Evolutionary conservation across 495 filamentous ascomycete species (phyloP).

Genomic region (Ramalina intermedia): DNA sequence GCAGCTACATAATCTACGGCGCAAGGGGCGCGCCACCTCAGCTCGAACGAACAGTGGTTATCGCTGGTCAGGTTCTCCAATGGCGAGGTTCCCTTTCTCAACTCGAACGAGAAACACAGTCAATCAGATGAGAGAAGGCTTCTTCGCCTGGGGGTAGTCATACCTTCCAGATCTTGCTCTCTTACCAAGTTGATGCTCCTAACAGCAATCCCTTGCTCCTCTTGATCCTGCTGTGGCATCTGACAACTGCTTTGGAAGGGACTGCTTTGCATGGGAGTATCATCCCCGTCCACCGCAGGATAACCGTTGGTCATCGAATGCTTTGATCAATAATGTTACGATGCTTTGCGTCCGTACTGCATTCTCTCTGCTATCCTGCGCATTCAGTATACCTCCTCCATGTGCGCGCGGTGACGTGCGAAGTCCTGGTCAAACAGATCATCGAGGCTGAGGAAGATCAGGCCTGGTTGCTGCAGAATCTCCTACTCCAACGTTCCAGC

Average conservation of each 20-base stretch:
- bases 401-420: slow-evolving; percentile 68
- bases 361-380: no score
- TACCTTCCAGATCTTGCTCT: slow-evolving; percentile 72
- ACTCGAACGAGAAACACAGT: slow-evolving; percentile 30
- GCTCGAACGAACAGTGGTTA: no score
- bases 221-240: slow-evolving; percentile 35
- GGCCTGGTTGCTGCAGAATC: slow-evolving; percentile 57
- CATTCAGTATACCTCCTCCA: no score
- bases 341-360: no score
- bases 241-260: slow-evolving; percentile 44
- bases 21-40: no score
- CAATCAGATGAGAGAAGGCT: neutral
- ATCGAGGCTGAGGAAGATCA: slow-evolving; percentile 75
- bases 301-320: slow-evolving; percentile 2
- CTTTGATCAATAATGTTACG: no score
- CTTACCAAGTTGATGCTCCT: slow-evolving; percentile 54
- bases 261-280: slow-evolving; percentile 61
- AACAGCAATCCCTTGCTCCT: slow-evolving; percentile 27
- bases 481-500: slow-evolving; percentile 85
- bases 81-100: no score
- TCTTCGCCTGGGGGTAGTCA: no score
- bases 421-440: slow-evolving; percentile 85
- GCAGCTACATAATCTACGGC: no score
- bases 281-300: slow-evolving; percentile 38
- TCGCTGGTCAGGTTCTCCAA: no score